Conservation (phyloP, 1,284 basidiomycete genomes). For the Afroboletus lepidellus region DNA sequence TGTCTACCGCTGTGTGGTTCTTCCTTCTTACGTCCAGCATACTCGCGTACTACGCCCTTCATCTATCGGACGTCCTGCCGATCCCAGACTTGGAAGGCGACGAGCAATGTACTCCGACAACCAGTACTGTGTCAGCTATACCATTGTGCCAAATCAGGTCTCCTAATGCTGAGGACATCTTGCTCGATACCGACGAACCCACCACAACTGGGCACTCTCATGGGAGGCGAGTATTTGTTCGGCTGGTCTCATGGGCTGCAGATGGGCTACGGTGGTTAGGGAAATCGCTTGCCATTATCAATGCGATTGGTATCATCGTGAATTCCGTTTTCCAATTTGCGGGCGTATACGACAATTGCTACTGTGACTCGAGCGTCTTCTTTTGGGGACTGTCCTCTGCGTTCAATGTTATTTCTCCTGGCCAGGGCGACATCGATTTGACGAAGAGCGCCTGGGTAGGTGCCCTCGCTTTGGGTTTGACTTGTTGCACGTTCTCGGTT, state of each 20-base stretch:
- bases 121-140: not conserved
- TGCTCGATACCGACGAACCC: not conserved
- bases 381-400: not conserved
- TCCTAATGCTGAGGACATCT: not conserved
- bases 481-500: constrained; percentile 17
- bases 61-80: constrained; percentile 1
- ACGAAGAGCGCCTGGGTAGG: constrained; percentile 19
- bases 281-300: constrained; percentile 24
- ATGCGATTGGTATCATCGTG: constrained; percentile 21
- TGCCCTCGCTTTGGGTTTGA: constrained; percentile 13
- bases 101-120: not conserved
- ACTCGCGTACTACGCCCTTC: constrained; percentile 34
- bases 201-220: not conserved
- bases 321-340: constrained; percentile 24
- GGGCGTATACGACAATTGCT: constrained; percentile 24
- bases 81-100: constrained; percentile 1
- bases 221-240: not conserved
- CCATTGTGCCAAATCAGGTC: not conserved
- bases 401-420: constrained; percentile 13
- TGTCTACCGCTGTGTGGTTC: constrained; percentile 39
- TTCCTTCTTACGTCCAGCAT: constrained; percentile 38
- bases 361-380: constrained; percentile 21
- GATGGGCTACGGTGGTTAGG: constrained; percentile 25
- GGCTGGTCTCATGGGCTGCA: constrained; percentile 1
- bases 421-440: constrained; percentile 1